A percentile compares a stretch with the other conserved stretches of the same genome.
phyloP scores from a whole-genome alignment of 805 yeast genomes.

The Saturnispora serradocipensis region DNA sequence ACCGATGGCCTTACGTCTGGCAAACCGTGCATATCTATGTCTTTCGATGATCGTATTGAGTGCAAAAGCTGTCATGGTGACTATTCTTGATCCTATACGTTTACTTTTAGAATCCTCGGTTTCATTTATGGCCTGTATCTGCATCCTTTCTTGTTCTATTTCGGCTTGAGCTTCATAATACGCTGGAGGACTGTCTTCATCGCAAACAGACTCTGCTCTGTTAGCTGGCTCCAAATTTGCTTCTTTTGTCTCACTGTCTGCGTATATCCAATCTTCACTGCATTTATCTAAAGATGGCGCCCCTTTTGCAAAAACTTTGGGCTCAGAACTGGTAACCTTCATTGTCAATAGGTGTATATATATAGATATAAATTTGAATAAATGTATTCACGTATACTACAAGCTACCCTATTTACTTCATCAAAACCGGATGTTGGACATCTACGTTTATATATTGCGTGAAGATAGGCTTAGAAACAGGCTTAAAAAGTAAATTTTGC shows the following conservation, averaged over 20 bases:
- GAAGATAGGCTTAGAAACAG: not conserved
- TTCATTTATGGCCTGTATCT: not conserved
- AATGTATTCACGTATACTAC: too few species aligned
- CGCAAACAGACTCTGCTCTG: not conserved
- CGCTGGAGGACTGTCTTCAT: not conserved
- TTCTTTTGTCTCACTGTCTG: not conserved
- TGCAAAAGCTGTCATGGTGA: not conserved
- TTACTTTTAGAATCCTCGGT: not conserved
- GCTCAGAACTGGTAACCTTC: not conserved
- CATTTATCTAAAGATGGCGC: not conserved
- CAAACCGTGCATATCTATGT: not conserved
- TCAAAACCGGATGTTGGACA: too few species aligned
- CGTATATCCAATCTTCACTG: not conserved
- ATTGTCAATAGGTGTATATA: not conserved
- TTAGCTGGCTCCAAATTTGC: not conserved
- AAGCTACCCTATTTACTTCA: too few species aligned
- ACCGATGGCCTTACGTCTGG: not conserved
- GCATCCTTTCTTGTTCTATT: not conserved
- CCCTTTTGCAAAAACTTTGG: not conserved
- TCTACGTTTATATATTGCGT: not conserved
- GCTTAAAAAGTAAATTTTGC: not conserved
- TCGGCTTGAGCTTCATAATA: not conserved
- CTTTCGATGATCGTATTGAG: not conserved
- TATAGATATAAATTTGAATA: too few species aligned
- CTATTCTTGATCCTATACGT: not conserved